phyloP scores from a whole-genome alignment of 345 rosid genomes.

The Acer saccharum region DNA sequence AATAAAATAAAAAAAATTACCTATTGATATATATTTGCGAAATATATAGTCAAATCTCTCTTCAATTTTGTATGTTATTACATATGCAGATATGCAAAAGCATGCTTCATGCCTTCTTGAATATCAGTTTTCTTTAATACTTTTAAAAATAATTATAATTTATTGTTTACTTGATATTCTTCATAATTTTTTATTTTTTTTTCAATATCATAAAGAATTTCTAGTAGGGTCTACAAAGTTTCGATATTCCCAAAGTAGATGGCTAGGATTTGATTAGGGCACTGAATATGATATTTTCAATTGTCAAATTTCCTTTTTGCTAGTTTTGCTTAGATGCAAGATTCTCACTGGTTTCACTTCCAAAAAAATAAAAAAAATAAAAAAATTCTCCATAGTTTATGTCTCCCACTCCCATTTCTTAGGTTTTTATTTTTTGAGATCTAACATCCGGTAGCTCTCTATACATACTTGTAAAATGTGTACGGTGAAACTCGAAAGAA shows the following conservation, averaged over 20 bases:
- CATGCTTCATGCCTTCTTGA: too few species aligned
- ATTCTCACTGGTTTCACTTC: neutral
- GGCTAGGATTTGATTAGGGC: neutral
- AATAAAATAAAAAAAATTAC: too few species aligned
- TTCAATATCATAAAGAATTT: neutral
- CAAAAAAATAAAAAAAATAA: too few species aligned
- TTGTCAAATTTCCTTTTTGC: neutral
- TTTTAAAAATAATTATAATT: too few species aligned
- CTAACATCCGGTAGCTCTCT: too few species aligned
- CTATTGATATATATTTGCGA: too few species aligned
- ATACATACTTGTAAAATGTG: too few species aligned
- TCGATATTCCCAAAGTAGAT: neutral
- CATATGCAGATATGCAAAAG: too few species aligned
- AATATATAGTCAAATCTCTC: too few species aligned
- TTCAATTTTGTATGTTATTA: too few species aligned
- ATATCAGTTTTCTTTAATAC: neutral
- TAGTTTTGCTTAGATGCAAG: neutral
- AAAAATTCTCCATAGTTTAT: too few species aligned
- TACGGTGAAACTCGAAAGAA: fast-evolving
- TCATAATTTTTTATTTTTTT: neutral
- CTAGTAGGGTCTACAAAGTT: neutral
- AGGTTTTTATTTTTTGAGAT: neutral
- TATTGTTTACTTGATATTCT: neutral
- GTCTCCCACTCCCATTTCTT: neutral
- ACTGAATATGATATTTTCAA: neutral